Evolutionary conservation across 2,329 filamentous ascomycete species (phyloP), one percentile per base, ranked within the genome.

Genomic region (Thelonectria olida): DNA sequence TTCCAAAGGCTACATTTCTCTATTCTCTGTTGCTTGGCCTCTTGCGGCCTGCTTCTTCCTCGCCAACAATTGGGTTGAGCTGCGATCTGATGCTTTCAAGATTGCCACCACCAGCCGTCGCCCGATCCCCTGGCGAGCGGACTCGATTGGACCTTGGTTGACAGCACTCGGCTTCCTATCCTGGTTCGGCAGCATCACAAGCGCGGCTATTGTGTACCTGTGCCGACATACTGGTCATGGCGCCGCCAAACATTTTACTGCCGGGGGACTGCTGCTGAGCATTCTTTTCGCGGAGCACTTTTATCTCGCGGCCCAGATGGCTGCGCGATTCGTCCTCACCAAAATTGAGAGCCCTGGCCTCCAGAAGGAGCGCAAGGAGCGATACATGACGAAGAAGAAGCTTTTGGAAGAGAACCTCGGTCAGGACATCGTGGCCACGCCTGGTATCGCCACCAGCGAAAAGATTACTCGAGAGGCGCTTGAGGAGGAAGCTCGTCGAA

Each of bases 21-120:
- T 98, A 9, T 98, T 98, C 77, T 96, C 92, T 0, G 92, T 96
- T 2, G 89, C 97, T 55, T 99, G 96, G 96, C 96, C 96, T 0
- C 82, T 98, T n/a, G 94, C 95, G 0, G 90, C 91, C 2, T 84
- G 93, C 58, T 95, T 91, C 2, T 98, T 98, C 80, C 81, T 98
- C 12, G 81, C 96, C 77, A 98, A 98, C 80, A 96, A 98, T 80
- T 98, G 95, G 93, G 81, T 99, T 58, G 96, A 98, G 75, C 86
- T 98, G 38, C 91, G 96, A 41, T 92, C 92, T 1, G 96, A 99
- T 74, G 94, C 95, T 2, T 86, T 97, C 80, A 99, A 99, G 77
- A 97, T 98, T 70, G 93, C 93, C 57, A 84, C 93, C 48, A 91
- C 94, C 76, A 94, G 92, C 82, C 91, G 95, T 72, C 89, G 96